These are phyloP conservation scores for Solanum chilense DNA, from an alignment of 257 asterid species.

Conservation along the genomic window DNA sequence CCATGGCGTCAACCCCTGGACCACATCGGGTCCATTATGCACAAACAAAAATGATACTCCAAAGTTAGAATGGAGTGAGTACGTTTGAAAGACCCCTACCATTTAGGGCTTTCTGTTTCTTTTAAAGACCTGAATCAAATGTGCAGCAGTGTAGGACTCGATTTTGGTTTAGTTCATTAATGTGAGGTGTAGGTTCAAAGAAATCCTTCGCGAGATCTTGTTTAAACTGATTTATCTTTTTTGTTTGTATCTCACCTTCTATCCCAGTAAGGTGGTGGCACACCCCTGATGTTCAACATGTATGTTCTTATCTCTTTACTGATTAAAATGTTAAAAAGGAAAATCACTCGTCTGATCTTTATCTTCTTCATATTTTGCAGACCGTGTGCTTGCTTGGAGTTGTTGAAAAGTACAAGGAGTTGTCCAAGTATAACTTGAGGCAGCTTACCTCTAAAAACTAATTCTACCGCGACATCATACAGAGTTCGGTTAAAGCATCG, in stretches of 20 bases:
- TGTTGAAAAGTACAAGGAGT: slow-evolving; percentile 88
- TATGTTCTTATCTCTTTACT: not conserved
- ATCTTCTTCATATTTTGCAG: slow-evolving; percentile 26
- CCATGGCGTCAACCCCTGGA: not conserved
- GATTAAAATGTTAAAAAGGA: not conserved
- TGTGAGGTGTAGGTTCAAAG: not conserved
- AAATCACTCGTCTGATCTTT: not conserved
- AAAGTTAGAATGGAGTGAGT: not conserved
- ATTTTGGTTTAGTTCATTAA: not conserved
- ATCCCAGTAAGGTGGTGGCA: not conserved
- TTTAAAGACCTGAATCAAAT: not conserved
- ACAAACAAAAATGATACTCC: not conserved
- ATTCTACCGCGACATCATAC: not conserved
- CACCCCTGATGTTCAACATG: not conserved
- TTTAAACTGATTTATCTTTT: not conserved
- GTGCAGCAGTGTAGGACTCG: not conserved
- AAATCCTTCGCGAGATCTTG: not conserved
- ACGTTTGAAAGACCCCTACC: not conserved
- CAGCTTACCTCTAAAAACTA: slow-evolving; percentile 49
- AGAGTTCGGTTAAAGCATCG: not conserved
- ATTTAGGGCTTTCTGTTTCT: not conserved
- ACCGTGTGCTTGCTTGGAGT: slow-evolving; percentile 91
- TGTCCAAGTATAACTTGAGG: slow-evolving; percentile 83
- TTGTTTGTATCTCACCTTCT: not conserved
- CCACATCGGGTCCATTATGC: not conserved